Evolutionary conservation across 2,329 filamentous ascomycete genomes (phyloP).

Genomic region (Exophiala lecanii-corni): DNA sequence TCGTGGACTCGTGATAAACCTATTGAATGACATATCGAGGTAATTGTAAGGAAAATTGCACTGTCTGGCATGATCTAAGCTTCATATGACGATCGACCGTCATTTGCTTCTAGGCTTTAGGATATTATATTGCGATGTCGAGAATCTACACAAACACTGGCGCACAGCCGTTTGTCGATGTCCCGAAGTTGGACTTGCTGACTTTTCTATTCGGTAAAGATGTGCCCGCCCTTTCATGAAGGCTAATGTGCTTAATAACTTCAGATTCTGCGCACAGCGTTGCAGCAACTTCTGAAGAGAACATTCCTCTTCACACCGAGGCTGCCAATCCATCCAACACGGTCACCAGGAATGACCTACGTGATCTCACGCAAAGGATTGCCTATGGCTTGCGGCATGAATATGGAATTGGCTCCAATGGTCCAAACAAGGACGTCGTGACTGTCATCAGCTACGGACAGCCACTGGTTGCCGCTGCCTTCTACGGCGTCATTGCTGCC

Average conservation of each 20-base stretch:
- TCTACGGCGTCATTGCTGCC: conserved; percentile 55
- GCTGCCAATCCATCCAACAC: conserved; percentile 51
- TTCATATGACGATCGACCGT: too few species aligned
- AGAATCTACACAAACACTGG: conserved; percentile 18
- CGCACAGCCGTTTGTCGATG: conserved; percentile 15
- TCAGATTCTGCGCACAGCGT: conserved; percentile 19
- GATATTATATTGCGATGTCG: too few species aligned
- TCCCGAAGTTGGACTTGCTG: conserved; percentile 23
- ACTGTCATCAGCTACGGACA: conserved; percentile 55
- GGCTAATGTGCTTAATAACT: too few species aligned
- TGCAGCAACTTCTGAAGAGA: conserved; percentile 32
- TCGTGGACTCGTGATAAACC: too few species aligned
- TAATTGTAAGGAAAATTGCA: too few species aligned
- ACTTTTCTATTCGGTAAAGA: conserved; percentile 23
- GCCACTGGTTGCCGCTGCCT: conserved; percentile 49
- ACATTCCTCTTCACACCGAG: conserved; percentile 54
- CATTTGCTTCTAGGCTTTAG: too few species aligned
- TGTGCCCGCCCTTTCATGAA: too few species aligned
- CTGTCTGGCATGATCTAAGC: too few species aligned
- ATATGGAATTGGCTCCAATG: conserved; percentile 50
- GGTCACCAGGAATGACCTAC: conserved; percentile 51
- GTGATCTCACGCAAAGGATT: conserved; percentile 47
- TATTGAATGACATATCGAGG: too few species aligned
- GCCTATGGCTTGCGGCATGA: conserved; percentile 53
- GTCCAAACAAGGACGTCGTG: conserved; percentile 50